Percentiles rank a stretch among this genome's conserved stretches.
phyloP scores from a whole-genome alignment of 2,329 filamentous ascomycete genomes.

The Kalaharituber pfeilii region DNA sequence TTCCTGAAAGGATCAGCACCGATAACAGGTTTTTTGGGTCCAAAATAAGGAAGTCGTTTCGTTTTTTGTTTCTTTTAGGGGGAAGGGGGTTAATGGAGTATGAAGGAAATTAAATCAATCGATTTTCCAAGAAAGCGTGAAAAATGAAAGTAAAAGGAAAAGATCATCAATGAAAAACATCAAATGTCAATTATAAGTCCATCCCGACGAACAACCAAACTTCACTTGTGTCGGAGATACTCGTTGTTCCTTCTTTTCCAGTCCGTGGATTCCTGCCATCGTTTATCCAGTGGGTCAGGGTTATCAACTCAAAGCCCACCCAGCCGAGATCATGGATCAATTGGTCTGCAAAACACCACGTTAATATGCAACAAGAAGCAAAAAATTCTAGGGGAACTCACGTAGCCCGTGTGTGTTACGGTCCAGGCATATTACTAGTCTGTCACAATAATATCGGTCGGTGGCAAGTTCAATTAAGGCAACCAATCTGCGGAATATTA shows the following conservation, averaged over 20 bases:
- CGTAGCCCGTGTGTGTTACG: conserved; percentile 42
- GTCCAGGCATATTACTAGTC: conserved; percentile 67
- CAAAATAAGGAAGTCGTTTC: neutral
- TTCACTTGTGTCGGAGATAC: conserved; percentile 40
- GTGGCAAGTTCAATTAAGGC: conserved; percentile 78
- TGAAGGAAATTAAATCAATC: conserved; percentile 8
- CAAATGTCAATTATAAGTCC: conserved; percentile 44
- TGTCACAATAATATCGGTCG: conserved; percentile 54
- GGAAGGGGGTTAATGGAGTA: conserved; percentile 2
- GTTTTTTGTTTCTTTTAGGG: neutral
- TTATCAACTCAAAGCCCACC: conserved; percentile 77
- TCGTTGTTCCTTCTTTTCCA: conserved; percentile 11
- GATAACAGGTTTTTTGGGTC: no score
- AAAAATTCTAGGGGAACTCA: conserved; percentile 8
- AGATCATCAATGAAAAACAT: conserved; percentile 9
- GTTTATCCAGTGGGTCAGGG: conserved; percentile 55
- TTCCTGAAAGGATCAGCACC: neutral
- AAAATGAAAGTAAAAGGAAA: conserved; percentile 7
- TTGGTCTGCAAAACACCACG: conserved; percentile 25
- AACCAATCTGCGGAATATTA: conserved; percentile 66
- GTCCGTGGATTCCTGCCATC: conserved; percentile 26
- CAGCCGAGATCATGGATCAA: conserved; percentile 72
- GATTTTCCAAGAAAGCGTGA: conserved; percentile 6
- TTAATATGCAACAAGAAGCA: neutral
- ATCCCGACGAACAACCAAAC: conserved; percentile 78